phyloP scores from a whole-genome alignment of 257 asterid species.

The Nicotiana knightiana region DNA sequence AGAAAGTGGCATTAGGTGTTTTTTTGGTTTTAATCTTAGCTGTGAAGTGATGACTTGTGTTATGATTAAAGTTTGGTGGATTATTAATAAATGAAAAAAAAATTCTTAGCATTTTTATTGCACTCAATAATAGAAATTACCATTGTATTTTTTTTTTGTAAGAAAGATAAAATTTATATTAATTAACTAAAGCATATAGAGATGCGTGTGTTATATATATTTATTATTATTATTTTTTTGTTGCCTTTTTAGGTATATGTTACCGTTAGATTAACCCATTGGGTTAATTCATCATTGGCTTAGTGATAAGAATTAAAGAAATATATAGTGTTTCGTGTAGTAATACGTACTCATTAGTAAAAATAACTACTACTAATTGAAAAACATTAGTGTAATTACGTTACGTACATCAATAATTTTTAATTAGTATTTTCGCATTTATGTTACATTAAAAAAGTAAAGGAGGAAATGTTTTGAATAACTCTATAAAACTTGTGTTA shows the following conservation, averaged over 20 bases:
- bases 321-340: background rate
- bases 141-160: background rate
- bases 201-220: no score
- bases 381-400: no score
- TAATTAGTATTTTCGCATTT: no score
- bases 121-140: background rate
- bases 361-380: no score
- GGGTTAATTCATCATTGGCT: background rate
- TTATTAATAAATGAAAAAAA: background rate
- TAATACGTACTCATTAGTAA: background rate
- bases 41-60: constrained; percentile 13
- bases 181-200: no score
- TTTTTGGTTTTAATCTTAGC: background rate
- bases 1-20: constrained; percentile 8
- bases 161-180: background rate
- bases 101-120: background rate
- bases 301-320: background rate
- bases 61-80: constrained; percentile 5
- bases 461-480: no score
- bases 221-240: background rate
- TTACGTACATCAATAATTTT: no score
- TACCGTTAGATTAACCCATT: background rate
- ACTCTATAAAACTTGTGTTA: no score
- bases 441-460: no score
- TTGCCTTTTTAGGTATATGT: background rate